Evolutionary conservation across 257 asterid species (phyloP).

Genomic region (Eustoma russellianum): DNA sequence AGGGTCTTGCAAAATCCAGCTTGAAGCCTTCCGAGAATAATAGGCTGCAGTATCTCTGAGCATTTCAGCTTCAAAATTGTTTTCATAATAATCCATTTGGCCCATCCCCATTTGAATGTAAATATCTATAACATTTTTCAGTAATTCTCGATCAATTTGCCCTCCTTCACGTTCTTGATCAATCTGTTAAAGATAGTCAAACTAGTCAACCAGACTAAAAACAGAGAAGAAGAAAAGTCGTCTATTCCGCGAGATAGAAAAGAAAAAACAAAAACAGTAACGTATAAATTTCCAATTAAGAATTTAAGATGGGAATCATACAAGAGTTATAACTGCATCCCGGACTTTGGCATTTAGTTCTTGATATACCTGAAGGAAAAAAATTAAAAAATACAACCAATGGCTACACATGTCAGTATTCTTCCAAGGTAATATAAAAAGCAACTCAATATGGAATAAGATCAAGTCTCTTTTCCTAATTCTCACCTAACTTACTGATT

Average conservation of each 20-base stretch:
- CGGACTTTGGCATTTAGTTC: conserved; percentile 74
- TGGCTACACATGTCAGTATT: too few relatives aligned
- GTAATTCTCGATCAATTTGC: conserved; percentile 85
- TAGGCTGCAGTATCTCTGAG: conserved; percentile 80
- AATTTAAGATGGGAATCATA: conserved; percentile 22
- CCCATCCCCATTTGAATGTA: conserved; percentile 99
- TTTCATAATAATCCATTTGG: conserved; percentile 73
- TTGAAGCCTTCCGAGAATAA: conserved; percentile 97
- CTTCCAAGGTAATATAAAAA: too few relatives aligned
- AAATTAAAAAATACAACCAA: conserved; percentile 9
- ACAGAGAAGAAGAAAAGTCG: too few relatives aligned
- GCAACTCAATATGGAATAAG: too few relatives aligned
- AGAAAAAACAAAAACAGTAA: neutral
- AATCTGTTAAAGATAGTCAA: conserved; percentile 33
- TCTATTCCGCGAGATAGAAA: conserved; percentile 3
- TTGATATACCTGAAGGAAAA: conserved; percentile 58
- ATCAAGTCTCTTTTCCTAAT: too few relatives aligned
- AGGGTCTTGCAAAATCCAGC: conserved; percentile 94
- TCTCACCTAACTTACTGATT: too few relatives aligned
- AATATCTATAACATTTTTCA: conserved; percentile 86
- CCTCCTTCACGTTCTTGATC: conserved; percentile 99
- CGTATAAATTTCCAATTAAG: neutral
- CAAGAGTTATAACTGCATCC: conserved; percentile 95
- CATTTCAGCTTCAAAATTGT: conserved; percentile 83
- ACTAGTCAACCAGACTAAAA: too few relatives aligned